Evolutionary conservation across 257 asterid species (phyloP), one percentile per base, ranked within the genome.

Genomic region (Primulina huaijiensis): DNA sequence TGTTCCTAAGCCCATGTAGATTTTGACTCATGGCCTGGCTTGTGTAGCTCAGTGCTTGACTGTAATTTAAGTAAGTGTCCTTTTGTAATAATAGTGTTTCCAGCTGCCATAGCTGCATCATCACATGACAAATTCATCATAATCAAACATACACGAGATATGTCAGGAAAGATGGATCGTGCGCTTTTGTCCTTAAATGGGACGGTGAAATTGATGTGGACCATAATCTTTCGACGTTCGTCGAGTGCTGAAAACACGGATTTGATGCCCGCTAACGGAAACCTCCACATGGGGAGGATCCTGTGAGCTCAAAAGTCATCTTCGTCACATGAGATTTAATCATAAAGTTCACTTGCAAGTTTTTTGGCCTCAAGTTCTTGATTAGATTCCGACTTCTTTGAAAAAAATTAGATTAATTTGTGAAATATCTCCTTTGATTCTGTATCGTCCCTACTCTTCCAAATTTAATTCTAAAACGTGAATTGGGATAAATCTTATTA

Each of bases 11-110:
- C 25, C 97, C 99, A 33, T 89, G 94, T 8, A 93, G 86, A 74
- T 93, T 93, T 71, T 93, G 99, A 82, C 99, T 93, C 70, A 93
- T 68, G 68, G 99, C 99, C 72, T 93, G 99, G 89, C 97, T 93
- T 4, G 97, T 93, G 89, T 83, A 90, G 80, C 99, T 93, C 11
- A 93, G 84, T 67, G 99, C 96, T 75, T 93, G 97, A 56, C 99
- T 93, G 86, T 93, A 90, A 80, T 86, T 93, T 73, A 90, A 76
- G 84, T 93, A 93, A 0, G 99, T 93, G 83, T 93, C 99, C 83
- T 93, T 93, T 68, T 93, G 99, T 57, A 93, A 86, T 64, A 93
- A 70, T 63, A 93, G 91, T 63, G 99, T 93, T 80, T 93, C 99
- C 90, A 93, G 89, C 93, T 93, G 99, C 99, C 99, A 93, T 53